These are phyloP conservation scores for Durusdinium trenchii DNA, from an alignment of 73 alveolate genomes.

Conservation along the genomic window DNA sequence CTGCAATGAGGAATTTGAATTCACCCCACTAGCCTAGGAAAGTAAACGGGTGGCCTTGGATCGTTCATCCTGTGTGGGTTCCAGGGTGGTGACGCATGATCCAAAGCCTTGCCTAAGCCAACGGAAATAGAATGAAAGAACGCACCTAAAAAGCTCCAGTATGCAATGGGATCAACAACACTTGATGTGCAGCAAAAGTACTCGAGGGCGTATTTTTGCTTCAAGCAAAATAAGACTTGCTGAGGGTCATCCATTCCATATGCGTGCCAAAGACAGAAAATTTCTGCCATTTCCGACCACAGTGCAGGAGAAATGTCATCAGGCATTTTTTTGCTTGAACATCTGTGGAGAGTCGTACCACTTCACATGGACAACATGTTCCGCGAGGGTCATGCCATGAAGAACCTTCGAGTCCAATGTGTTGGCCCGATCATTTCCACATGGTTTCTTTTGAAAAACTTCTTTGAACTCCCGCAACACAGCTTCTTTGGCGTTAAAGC, in stretches of 20 bases:
- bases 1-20: neutral
- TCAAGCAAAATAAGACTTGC: neutral
- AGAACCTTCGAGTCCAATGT: neutral
- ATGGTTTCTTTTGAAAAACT: neutral
- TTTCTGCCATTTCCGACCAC: neutral
- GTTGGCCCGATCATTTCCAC: neutral
- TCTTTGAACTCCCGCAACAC: too few species aligned
- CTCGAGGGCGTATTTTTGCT: neutral
- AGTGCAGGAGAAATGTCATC: neutral
- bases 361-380: neutral
- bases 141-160: too few species aligned
- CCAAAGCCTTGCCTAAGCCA: neutral
- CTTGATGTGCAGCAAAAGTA: neutral
- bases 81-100: neutral
- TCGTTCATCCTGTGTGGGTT: neutral
- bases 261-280: neutral
- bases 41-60: neutral
- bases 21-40: neutral
- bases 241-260: neutral
- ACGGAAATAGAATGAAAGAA: too few species aligned
- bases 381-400: neutral
- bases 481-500: too few species aligned
- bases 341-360: neutral
- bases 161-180: neutral
- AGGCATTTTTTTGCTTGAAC: neutral